phyloP scores from a whole-genome alignment of 2,329 filamentous ascomycete genomes.

The Penicillium concentricum region DNA sequence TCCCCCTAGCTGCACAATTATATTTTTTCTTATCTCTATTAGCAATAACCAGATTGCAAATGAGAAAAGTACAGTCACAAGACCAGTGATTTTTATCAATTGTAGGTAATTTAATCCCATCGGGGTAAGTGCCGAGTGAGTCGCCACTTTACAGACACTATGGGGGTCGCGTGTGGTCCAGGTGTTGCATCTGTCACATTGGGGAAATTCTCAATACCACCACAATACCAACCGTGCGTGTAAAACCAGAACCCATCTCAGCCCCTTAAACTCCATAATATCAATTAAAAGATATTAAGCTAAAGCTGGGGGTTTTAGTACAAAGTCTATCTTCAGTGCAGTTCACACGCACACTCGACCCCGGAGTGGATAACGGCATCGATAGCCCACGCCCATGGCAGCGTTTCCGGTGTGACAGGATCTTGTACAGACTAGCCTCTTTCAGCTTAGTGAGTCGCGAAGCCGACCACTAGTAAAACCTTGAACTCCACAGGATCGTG shows the following conservation, averaged over 20 bases:
- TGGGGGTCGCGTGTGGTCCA: not conserved
- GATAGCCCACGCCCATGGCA: not conserved
- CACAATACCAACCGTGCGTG: constrained; percentile 9
- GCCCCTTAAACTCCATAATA: not conserved
- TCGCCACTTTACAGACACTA: constrained; percentile 10
- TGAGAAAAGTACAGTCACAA: not conserved
- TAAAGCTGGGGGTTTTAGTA: not conserved
- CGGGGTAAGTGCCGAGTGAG: constrained; percentile 6
- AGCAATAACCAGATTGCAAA: not conserved
- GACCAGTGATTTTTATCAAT: constrained; percentile 1
- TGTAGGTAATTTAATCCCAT: not conserved
- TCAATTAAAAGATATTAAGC: not conserved
- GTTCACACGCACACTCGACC: constrained; percentile 16
- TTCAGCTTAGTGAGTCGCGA: constrained; percentile 12
- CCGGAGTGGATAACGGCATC: constrained; percentile 11
- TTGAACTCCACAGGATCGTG: constrained; percentile 21
- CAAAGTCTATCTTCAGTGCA: constrained; percentile 5
- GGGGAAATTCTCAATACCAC: constrained; percentile 4
- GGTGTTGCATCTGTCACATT: constrained; percentile 12
- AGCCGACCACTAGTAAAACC: constrained; percentile 14
- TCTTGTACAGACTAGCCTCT: constrained; percentile 11
- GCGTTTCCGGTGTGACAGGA: constrained; percentile 12
- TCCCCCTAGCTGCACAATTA: not conserved
- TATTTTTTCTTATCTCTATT: not conserved
- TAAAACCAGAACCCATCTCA: constrained; percentile 6